Evolutionary conservation across 768 basidiomycete species (phyloP), one percentile per base, ranked within the genome.

Genomic region (Podaxis sp.): DNA sequence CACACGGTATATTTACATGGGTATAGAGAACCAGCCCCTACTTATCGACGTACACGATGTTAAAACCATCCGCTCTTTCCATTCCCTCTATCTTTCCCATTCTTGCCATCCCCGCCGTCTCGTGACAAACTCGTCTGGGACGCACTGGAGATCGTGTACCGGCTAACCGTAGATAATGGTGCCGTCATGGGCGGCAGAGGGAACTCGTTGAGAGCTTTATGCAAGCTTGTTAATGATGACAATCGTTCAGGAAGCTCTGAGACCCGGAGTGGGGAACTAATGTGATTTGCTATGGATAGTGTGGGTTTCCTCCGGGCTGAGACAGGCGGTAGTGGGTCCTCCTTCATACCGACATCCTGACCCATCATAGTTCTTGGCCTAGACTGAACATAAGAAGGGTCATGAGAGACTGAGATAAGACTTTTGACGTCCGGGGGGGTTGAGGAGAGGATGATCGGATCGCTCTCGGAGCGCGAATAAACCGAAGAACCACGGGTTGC

Each of bases 401-500:
- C 37, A n/a, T 44, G 49, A 3, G 52, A 26, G 17, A 13, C 38
- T 46, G 41, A 22, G 26, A 61, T 54, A 33, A 61, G 60, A 13
- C 28, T 54, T 36, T 61, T 61, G 10, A 61, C 24, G 28, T 53
- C 60, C 4, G 60, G 24, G 20, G 60, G 60, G 22, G 60, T 61
- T 22, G 60, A 61, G 13, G 60, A 61, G 37, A 61, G 52, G 11
- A 41, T 53, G 41, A 61, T 61, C 2, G 60, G 60, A 44, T 22
- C 52, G 7, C 38, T 28, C 40, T 54, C 60, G 1, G n/a, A 33
- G 5, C 38, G 26, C 26, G 60, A 61, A 20, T 53, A 61, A 11
- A 53, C 51, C 2, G 60, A 61, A 17, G 60, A 54, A 17, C 51
- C 17, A 7, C 52, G 60, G 11, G 51, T 41, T 44, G 12, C 28